Percentiles rank a stretch among this genome's conserved stretches.
Evolutionary conservation across 768 basidiomycete genomes (phyloP).

Genomic region (Mycena amicta): DNA sequence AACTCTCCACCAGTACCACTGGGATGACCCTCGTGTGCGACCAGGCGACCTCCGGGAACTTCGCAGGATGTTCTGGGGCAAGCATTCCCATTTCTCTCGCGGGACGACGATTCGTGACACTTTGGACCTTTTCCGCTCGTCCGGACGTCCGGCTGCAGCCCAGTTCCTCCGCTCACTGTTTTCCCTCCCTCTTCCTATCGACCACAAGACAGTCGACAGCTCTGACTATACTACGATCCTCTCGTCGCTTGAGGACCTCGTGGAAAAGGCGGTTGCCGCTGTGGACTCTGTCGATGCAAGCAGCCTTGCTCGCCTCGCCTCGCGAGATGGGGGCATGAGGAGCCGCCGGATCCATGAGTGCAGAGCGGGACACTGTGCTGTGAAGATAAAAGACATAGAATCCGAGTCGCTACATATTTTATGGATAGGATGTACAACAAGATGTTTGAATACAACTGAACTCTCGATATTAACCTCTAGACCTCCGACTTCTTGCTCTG

Average conservation of each 20-base stretch:
- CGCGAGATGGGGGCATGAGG: no score
- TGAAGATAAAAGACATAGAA: no score
- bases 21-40: slow-evolving; percentile 2
- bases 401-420: no score
- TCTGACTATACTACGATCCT: slow-evolving; percentile 1
- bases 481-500: not conserved
- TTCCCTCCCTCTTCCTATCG: slow-evolving; percentile 8
- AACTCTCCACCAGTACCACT: not conserved
- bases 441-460: not conserved
- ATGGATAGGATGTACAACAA: no score
- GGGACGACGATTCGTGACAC: not conserved
- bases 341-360: no score
- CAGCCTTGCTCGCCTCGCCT: no score
- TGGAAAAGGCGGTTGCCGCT: no score
- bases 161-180: slow-evolving; percentile 3
- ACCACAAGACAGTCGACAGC: not conserved
- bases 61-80: slow-evolving; percentile 1
- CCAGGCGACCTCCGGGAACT: not conserved
- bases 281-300: no score
- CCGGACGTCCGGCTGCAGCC: not conserved
- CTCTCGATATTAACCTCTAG: not conserved
- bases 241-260: slow-evolving; percentile 4
- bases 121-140: not conserved
- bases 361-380: no score
- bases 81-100: not conserved